Conservation (phyloP, 441 rosid species). For the Erysimum cheiri region DNA sequence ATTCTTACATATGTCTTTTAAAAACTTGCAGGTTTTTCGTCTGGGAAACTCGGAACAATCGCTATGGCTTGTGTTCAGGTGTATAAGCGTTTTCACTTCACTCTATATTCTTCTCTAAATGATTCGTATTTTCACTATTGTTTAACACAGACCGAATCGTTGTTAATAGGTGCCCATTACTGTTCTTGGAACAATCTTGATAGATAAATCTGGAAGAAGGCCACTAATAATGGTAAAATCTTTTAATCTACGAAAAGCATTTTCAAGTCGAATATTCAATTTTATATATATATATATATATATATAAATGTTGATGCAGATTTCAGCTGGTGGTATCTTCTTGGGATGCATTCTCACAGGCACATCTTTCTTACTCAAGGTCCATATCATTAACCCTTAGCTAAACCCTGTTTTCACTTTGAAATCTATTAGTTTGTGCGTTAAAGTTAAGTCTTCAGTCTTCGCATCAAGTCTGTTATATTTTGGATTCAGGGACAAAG, state of each 20-base stretch:
- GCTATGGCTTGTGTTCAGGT: conserved; percentile 88
- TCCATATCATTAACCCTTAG: conserved; percentile 29
- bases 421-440: not conserved
- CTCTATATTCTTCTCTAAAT: not conserved
- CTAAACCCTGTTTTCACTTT: conserved; percentile 8
- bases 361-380: conserved; percentile 79
- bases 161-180: conserved; percentile 74
- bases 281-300: not conserved
- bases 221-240: conserved; percentile 79
- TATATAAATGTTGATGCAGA: conserved; percentile 49
- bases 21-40: conserved; percentile 67
- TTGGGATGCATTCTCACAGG: conserved; percentile 77
- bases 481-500: conserved; percentile 54
- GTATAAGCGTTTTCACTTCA: not conserved
- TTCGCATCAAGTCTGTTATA: not conserved
- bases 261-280: not conserved
- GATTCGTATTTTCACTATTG: not conserved
- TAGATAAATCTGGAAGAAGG: conserved; percentile 86
- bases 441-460: not conserved
- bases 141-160: not conserved
- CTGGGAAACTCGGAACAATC: conserved; percentile 79
- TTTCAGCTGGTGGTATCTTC: conserved; percentile 79
- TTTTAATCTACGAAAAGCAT: not conserved
- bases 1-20: not conserved
- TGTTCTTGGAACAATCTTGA: conserved; percentile 69